phyloP scores from a whole-genome alignment of 2,329 filamentous ascomycete genomes.

The Bertia moriformis region DNA sequence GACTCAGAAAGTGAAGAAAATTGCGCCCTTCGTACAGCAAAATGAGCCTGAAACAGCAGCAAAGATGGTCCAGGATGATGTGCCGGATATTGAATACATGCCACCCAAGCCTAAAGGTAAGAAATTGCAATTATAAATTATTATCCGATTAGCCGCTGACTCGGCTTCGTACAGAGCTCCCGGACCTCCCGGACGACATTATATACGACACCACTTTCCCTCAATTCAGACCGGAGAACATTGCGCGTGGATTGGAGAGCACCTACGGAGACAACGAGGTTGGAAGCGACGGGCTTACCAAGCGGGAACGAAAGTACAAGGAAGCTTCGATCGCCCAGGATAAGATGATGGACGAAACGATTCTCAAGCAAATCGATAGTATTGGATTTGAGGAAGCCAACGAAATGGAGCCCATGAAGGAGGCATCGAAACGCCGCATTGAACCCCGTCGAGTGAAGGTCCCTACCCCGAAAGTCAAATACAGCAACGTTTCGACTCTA shows the following conservation, averaged over 20 bases:
- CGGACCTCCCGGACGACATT: background rate
- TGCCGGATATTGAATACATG: slow-evolving; percentile 58
- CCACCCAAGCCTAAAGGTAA: slow-evolving; percentile 40
- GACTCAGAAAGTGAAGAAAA: slow-evolving; percentile 29
- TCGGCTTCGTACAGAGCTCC: background rate
- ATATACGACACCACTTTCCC: background rate
- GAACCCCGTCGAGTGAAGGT: background rate
- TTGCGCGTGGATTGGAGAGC: background rate
- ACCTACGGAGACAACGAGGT: background rate
- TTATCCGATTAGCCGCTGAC: slow-evolving; percentile 14
- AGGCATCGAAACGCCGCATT: background rate
- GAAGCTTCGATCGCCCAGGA: background rate
- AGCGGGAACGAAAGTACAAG: background rate
- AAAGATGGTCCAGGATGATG: slow-evolving; percentile 20
- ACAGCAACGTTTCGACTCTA: background rate
- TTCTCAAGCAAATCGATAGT: background rate
- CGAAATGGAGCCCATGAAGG: background rate
- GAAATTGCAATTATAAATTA: too few relatives aligned
- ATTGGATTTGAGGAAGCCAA: background rate
- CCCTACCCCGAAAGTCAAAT: background rate
- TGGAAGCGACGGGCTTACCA: background rate
- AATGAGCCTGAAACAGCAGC: slow-evolving; percentile 19
- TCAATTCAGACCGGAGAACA: background rate
- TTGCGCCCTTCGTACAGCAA: slow-evolving; percentile 18
- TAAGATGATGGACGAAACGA: slow-evolving; percentile 1